Evolutionary conservation across 257 asterid genomes (phyloP), one percentile per base, ranked within the genome.

Genomic region (Solanum ahanhuiri): DNA sequence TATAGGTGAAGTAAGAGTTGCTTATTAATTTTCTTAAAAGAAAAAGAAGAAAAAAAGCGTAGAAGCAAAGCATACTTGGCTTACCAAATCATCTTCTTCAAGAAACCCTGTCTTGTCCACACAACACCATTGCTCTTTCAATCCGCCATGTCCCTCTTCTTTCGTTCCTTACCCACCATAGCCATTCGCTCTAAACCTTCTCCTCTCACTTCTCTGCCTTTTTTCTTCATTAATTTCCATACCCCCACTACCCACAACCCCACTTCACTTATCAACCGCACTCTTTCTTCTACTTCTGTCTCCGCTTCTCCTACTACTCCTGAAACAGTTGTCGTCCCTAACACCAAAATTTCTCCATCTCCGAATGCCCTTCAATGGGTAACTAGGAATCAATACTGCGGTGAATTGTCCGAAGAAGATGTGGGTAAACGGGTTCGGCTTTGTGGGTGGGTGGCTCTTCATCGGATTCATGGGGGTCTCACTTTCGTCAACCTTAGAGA

Each of bases 381-480:
- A 67, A 92, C 71, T 43, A 93, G 98, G 83, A 97, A 95, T n/a
- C 93, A 87, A 71, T 91, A 86, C 33, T 97, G 98, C 86, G 98
- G 98, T 57, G 93, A 94, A 87, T 91, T 97, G 91, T 89, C 96
- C 20, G 95, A 92, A 86, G 81, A 85, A 71, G 96, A 95, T 86
- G 91, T 94, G 76, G 98, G 98, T 28, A 94, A 88, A 82, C 95
- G 97, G 81, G 98, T 97, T 85, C 92, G 96, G 64, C 94, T 97
- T 11, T 97, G 99, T 77, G 98, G 99, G 45, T 97, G 99, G 99
- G 99, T 95, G 86, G 99, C 98, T 73, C 95, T 95, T 84, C 98
- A 95, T 86, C 97, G 99, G n/a, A 89, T 94, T 84, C 98, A 97
- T 48, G 98, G 99, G 34, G 95, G 98, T 20, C 98, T 97, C 88